Conservation (phyloP, 805 yeast genomes). For the Allodekkera sacchari region DNA sequence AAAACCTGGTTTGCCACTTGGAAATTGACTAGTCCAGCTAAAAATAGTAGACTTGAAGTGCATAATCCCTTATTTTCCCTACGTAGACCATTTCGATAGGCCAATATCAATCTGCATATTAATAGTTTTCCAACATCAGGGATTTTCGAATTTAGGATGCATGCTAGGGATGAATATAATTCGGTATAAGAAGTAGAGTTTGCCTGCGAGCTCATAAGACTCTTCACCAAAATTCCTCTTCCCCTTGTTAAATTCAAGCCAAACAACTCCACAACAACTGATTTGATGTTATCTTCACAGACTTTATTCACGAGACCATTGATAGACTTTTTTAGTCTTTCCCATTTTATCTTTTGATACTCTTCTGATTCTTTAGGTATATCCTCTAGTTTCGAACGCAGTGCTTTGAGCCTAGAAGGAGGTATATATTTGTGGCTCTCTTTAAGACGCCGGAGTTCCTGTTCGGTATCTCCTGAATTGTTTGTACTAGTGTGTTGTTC, state of each 20-base stretch:
- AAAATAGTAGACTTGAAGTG: conserved; percentile 35
- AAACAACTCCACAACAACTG: conserved; percentile 42
- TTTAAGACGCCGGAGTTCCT: conserved; percentile 28
- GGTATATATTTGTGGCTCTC: conserved; percentile 46
- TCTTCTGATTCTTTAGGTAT: conserved; percentile 22
- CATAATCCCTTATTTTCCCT: conserved; percentile 37
- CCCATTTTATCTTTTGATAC: conserved; percentile 53
- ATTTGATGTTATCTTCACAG: conserved; percentile 37
- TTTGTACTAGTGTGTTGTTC: not conserved
- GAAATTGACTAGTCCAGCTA: conserved; percentile 58
- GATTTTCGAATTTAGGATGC: conserved; percentile 55
- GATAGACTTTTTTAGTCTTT: conserved; percentile 35
- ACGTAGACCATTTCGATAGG: conserved; percentile 47
- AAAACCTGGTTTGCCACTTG: conserved; percentile 50
- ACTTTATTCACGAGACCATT: conserved; percentile 41
- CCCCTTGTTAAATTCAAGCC: conserved; percentile 52
- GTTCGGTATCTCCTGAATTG: conserved; percentile 20
- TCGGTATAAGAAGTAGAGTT: conserved; percentile 31
- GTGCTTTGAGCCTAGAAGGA: conserved; percentile 40
- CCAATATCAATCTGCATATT: conserved; percentile 42
- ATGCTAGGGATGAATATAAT: conserved; percentile 48
- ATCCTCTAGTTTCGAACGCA: conserved; percentile 24
- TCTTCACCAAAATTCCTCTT: conserved; percentile 49
- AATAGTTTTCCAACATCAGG: conserved; percentile 62
- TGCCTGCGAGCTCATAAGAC: conserved; percentile 46